These are phyloP conservation scores for Arthrinium puccinioides DNA, from an alignment of 2,329 filamentous ascomycete genomes.

Conservation along the genomic window DNA sequence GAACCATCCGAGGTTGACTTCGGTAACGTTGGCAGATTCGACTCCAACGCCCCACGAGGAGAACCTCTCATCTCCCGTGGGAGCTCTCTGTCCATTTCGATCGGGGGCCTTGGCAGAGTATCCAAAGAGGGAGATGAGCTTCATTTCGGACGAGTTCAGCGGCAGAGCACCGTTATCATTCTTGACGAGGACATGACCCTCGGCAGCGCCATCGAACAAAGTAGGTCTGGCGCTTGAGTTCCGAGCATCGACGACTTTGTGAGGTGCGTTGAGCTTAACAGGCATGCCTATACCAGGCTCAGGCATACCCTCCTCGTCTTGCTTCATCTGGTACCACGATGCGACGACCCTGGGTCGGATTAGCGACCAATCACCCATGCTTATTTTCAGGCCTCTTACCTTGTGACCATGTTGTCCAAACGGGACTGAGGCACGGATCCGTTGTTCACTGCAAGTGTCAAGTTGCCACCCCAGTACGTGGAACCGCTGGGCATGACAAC, in stretches of 20 bases:
- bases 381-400: constrained; percentile 21
- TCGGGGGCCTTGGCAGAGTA: constrained; percentile 28
- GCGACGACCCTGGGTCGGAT: constrained; percentile 17
- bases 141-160: constrained; percentile 36
- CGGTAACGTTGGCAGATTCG: constrained; percentile 7
- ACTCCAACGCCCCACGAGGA: constrained; percentile 6
- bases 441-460: constrained; percentile 40
- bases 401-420: constrained; percentile 43
- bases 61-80: constrained; percentile 34
- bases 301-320: constrained; percentile 20
- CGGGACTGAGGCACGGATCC: constrained; percentile 33
- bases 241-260: constrained; percentile 31
- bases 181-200: constrained; percentile 32
- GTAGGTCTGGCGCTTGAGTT: constrained; percentile 19
- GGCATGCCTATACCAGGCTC: constrained; percentile 27
- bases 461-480: constrained; percentile 34
- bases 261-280: constrained; percentile 21
- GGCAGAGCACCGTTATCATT: constrained; percentile 36
- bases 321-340: constrained; percentile 32
- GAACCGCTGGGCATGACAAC: constrained; percentile 40
- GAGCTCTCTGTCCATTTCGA: constrained; percentile 27
- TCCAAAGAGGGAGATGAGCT: constrained; percentile 34
- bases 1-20: constrained; percentile 12
- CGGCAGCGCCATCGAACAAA: constrained; percentile 27
- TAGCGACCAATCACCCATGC: not conserved